Percentiles rank a stretch among this genome's conserved stretches.
phyloP scores from a whole-genome alignment of 2,329 filamentous ascomycete genomes.

The Taxawa tesnikishii region DNA sequence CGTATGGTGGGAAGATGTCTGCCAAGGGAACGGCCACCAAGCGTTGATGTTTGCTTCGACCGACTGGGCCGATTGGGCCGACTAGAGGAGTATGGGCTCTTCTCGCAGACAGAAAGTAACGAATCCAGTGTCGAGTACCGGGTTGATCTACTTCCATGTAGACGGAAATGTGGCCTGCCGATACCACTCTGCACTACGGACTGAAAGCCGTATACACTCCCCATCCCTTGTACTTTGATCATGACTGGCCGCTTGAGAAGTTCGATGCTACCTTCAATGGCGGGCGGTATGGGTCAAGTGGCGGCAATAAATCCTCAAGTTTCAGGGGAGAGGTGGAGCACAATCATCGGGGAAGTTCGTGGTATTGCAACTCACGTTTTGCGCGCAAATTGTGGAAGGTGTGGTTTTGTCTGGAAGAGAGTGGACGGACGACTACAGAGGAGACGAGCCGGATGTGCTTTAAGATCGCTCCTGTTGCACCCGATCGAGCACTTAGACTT shows the following conservation, averaged over 20 bases:
- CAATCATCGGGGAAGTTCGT: constrained; percentile 1
- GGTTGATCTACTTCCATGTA: too few relatives aligned
- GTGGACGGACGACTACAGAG: neutral
- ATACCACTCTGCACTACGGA: constrained; percentile 1
- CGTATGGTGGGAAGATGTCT: constrained; percentile 37
- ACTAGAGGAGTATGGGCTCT: too few relatives aligned
- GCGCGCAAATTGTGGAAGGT: neutral
- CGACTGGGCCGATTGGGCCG: too few relatives aligned
- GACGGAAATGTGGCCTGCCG: constrained; percentile 2
- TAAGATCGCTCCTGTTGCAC: constrained; percentile 1
- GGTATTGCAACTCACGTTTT: constrained; percentile 1
- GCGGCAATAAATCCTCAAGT: neutral
- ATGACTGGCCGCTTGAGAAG: neutral
- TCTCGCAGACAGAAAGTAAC: too few relatives aligned
- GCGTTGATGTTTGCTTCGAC: too few relatives aligned
- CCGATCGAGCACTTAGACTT: constrained; percentile 1
- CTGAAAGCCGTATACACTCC: constrained; percentile 1
- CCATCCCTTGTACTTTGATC: constrained; percentile 2
- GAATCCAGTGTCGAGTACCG: too few relatives aligned
- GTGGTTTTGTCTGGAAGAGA: neutral
- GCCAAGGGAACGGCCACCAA: too few relatives aligned
- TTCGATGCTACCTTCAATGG: neutral
- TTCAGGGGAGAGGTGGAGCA: constrained; percentile 2
- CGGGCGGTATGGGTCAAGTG: neutral
- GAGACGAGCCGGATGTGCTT: constrained; percentile 1